Base-by-base conservation (phyloP, 1,284 basidiomycete genomes). In the Cutaneotrichosporon sp. region DNA sequence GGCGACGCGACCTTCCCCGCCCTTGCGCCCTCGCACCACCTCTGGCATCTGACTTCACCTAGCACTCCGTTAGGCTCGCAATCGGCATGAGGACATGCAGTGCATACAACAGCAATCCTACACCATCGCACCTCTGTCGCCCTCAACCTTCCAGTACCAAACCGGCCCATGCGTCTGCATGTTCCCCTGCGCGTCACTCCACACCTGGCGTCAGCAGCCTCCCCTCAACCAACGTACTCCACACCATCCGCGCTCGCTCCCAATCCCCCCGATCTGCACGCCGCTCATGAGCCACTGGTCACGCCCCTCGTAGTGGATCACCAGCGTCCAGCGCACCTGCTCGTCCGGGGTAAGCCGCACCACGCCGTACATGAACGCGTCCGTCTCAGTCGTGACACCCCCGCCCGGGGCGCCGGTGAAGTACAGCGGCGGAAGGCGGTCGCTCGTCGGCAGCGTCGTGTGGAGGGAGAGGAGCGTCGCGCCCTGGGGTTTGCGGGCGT, bases 211-310 rank as follows among this genome's bases (percentile, higher is more conserved):
- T 46, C 18, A 46, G 45, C 45, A n/a, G 18, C 24, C 18, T n/a
- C 6, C n/a, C 16, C 27, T 13, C 25, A 29, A 54, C 14, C 18
- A 2, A 67, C 72, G 64, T 43, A 74, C 72, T 3, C 75, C 74
- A 27, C 74, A 69, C 66, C 74, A 70, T 1, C 75, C 75, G 18
- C 72, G 64, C 63, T 63, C 69, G 8, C 62, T 63, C 1, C 74
- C 73, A 11, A 71, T 56, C 11, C 74, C 75, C 16, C 74, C 74
- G 14, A 73, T 59, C 47, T 77, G 74, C 4, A 73, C 73, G 14
- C 70, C 67, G 11, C 45, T 10, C 45, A 13, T 25, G 45, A 25
- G 45, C 45, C 20, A 46, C 45, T 38, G 62, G 50, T 42, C 36
- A 5, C 13, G 13, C 6, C 36, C 36, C 6, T 42, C 36, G 36